Evolutionary conservation across 257 asterid species (phyloP), one percentile per base, ranked within the genome.

Genomic region (Solanum rostratum): DNA sequence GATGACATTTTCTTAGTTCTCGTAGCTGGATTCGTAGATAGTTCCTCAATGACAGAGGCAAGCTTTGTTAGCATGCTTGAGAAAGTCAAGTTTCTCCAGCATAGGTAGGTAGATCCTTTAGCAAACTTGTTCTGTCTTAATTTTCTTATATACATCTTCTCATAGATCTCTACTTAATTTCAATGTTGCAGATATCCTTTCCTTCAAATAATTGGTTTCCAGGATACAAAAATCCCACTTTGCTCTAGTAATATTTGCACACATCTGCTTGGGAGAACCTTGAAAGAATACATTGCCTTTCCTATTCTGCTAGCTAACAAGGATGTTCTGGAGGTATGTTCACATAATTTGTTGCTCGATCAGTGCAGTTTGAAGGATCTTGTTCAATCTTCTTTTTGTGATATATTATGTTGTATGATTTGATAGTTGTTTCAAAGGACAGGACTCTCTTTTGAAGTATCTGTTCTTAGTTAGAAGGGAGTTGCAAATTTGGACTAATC

Each of bases 161-260:
- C 91, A 96, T 92, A 91, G 84, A 93, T 87, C 94, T 95, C 63
- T 89, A 63, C 82, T 92, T 33, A 85, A 69, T 68, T 82, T 50
- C 87, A 83, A 81, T 88, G 70, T 70, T 88, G 90, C 92, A 96
- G 99, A 92, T 86, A 93, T 87, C 95, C 97, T 73, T 90, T 71
- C 84, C 94, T 96, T 86, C 95, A 92, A 85, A 91, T 96, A 71
- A 71, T 96, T 89, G 93, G 91, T 54, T 89, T 93, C 71, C 97
- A 92, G 41, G 89, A 86, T 85, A 82, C 89, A 71, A 86, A 79
- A 68, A 89, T 94, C 85, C 80, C 95, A 84, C 80, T 86, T 53
- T 80, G 85, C 85, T 76, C 86, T 57, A 86, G 85, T 70, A 85
- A 92, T 85, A 80, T 84, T 79, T 86, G 90, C 87, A 80, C 88